Conservation (phyloP, 2,329 filamentous ascomycete species). For the Camillea tinctor region DNA sequence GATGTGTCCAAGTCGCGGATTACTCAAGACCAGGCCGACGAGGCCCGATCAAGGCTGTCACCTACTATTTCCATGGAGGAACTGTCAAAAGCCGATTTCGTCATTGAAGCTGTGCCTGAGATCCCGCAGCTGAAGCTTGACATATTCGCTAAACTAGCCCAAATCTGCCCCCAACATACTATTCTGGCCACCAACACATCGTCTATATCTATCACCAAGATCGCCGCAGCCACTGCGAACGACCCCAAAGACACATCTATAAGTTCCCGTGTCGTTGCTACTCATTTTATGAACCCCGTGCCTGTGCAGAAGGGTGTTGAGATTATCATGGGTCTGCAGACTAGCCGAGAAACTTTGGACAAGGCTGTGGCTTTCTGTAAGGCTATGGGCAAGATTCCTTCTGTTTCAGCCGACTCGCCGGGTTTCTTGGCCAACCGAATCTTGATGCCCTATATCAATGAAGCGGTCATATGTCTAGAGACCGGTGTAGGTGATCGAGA, state of each 20-base stretch:
- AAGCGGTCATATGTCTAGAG: constrained; percentile 90
- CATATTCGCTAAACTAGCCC: constrained; percentile 81
- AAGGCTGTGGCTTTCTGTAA: constrained; percentile 83
- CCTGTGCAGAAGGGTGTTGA: constrained; percentile 96
- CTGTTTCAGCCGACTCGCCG: constrained; percentile 82
- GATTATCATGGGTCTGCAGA: constrained; percentile 94
- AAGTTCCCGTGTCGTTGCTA: constrained; percentile 86
- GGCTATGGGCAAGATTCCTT: constrained; percentile 90
- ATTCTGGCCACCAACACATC: constrained; percentile 97
- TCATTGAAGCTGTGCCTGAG: constrained; percentile 96
- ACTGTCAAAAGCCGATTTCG: constrained; percentile 84
- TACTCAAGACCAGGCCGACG: constrained; percentile 76
- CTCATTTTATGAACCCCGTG: constrained; percentile 99
- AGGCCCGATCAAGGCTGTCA: constrained; percentile 66
- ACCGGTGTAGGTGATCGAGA: constrained; percentile 86
- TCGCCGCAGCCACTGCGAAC: constrained; percentile 79
- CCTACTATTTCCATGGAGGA: constrained; percentile 73
- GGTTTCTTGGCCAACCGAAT: constrained; percentile 97
- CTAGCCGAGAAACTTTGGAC: constrained; percentile 75
- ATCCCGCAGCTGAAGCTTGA: constrained; percentile 82
- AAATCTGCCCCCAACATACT: constrained; percentile 78
- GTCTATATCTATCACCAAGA: constrained; percentile 96
- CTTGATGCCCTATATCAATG: constrained; percentile 99
- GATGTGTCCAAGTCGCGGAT: constrained; percentile 87
- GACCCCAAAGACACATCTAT: constrained; percentile 78